phyloP scores from a whole-genome alignment of 345 rosid species.

The Corchorus olitorius region DNA sequence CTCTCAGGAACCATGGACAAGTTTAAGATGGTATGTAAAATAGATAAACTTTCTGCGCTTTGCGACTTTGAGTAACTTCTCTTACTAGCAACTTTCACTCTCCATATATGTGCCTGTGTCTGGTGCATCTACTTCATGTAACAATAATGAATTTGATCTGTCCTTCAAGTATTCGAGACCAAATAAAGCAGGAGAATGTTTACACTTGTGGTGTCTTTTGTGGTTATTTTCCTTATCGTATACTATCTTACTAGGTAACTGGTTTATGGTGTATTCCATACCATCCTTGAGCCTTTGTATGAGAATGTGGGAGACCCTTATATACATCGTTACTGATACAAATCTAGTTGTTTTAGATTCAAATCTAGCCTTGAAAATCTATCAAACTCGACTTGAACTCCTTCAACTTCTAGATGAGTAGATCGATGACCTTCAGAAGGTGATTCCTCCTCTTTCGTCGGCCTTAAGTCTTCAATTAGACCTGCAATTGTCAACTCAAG shows the following conservation, averaged over 20 bases:
- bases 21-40: slow-evolving; percentile 69
- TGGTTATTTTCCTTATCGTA: slow-evolving; percentile 76
- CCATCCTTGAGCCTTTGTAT: slow-evolving; percentile 16
- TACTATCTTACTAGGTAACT: slow-evolving; percentile 80
- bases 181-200: slow-evolving; percentile 90
- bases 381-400: too few species aligned
- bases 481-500: too few species aligned
- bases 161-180: slow-evolving; percentile 77
- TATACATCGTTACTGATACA: slow-evolving; percentile 18
- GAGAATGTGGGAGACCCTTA: slow-evolving; percentile 26
- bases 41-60: neutral
- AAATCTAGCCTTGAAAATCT: too few species aligned
- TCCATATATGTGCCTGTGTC: neutral
- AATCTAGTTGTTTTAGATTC: too few species aligned
- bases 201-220: slow-evolving; percentile 81
- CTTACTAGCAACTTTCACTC: slow-evolving; percentile 7
- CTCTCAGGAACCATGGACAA: slow-evolving; percentile 98
- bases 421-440: too few species aligned
- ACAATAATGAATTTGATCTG: slow-evolving; percentile 14
- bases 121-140: neutral
- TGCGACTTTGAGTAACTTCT: neutral
- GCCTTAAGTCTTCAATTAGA: too few species aligned
- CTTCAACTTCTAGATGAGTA: too few species aligned
- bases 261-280: slow-evolving; percentile 12
- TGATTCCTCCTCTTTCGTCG: too few species aligned